A percentile compares a stretch with the other conserved stretches of the same genome.
Conservation (phyloP, 2,329 filamentous ascomycete species). For the Cercospora brassicicola region DNA sequence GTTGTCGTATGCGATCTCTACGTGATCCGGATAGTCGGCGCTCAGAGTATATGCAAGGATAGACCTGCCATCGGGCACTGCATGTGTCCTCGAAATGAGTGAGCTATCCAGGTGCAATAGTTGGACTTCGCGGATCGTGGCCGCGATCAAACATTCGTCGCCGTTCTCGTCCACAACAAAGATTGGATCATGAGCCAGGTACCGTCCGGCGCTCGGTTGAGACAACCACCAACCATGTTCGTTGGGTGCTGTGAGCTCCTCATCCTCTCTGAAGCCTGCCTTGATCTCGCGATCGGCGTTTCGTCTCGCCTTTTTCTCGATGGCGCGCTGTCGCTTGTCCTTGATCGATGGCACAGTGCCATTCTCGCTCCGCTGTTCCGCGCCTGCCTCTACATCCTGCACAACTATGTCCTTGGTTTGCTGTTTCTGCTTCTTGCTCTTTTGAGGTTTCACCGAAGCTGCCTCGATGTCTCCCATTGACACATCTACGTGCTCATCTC, state of each 20-base stretch:
- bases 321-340: constrained; percentile 23
- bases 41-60: constrained; percentile 57
- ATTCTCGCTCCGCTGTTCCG: constrained; percentile 8
- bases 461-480: constrained; percentile 7
- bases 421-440: constrained; percentile 8
- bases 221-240: constrained; percentile 49
- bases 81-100: constrained; percentile 71
- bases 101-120: constrained; percentile 72
- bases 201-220: constrained; percentile 55
- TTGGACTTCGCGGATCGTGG: constrained; percentile 36
- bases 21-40: constrained; percentile 50
- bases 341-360: constrained; percentile 12
- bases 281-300: constrained; percentile 20
- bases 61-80: constrained; percentile 50
- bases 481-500: constrained; percentile 2
- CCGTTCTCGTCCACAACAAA: constrained; percentile 52
- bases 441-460: background rate
- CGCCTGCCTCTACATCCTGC: constrained; percentile 6
- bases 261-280: constrained; percentile 19
- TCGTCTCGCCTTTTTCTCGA: constrained; percentile 29
- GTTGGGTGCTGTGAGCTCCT: constrained; percentile 20
- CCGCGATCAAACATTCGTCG: constrained; percentile 34
- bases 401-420: background rate
- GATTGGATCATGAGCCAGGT: constrained; percentile 57
- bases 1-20: constrained; percentile 53